phyloP scores from a whole-genome alignment of 306 rosid species.

The Prunus mira region DNA sequence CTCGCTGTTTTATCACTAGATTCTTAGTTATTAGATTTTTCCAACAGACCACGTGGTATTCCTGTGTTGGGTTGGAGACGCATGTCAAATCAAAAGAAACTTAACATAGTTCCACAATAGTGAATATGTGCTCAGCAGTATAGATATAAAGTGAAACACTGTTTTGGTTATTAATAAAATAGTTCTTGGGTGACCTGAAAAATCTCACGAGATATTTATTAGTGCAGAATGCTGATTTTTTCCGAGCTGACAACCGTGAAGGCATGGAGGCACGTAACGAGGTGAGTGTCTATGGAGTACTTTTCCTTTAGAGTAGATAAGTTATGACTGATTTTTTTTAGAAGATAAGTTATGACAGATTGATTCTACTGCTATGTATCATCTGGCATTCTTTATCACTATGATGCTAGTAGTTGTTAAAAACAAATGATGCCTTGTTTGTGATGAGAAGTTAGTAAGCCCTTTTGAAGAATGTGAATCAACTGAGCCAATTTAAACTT shows the following conservation, averaged over 20 bases:
- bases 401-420: not conserved
- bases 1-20: not conserved
- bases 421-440: not conserved
- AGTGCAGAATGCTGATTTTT: constrained; percentile 89
- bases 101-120: not conserved
- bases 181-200: not conserved
- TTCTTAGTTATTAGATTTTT: not conserved
- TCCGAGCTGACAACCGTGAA: constrained; percentile 96
- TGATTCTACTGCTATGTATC: not conserved
- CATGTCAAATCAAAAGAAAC: not conserved
- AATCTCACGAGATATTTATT: constrained; percentile 20
- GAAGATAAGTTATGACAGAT: constrained; percentile 3
- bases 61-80: not conserved
- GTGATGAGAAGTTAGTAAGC: not conserved
- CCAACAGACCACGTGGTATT: not conserved
- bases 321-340: constrained; percentile 5
- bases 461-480: not conserved
- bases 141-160: not conserved
- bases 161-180: not conserved
- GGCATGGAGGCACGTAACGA: constrained; percentile 97
- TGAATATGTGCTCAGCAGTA: not conserved
- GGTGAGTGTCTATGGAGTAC: constrained; percentile 47
- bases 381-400: not conserved
- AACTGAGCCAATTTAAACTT: not conserved
- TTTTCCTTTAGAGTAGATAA: constrained; percentile 22